Base-by-base conservation (phyloP, 306 rosid species). In the Trifolium subterraneum region DNA sequence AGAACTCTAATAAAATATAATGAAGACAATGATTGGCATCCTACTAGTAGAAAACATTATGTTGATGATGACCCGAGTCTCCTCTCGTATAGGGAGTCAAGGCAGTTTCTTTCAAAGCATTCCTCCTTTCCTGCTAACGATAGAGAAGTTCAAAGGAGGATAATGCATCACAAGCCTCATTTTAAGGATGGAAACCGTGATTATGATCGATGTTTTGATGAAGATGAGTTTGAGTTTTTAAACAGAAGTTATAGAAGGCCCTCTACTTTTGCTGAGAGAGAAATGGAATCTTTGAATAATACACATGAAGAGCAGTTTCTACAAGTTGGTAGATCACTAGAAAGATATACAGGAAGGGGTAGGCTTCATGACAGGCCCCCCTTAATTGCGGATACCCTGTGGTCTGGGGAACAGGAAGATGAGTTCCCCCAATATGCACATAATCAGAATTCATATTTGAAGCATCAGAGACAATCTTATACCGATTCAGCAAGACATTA, bases 361-460 rank as follows among this genome's bases (percentile, higher is more conserved):
- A 83, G 85, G 74, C 74, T 68, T 69, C 61, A 11, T 72, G 67
- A 61, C 63, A 61, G 75, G 13, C 36, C 71, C 67, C 61, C 71
- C 19, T 47, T 67, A 51, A 65, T 64, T 63, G 79, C 50, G 81
- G 74, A 86, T 79, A 71, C 79, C 80, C 68, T 70, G 38, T 73
- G 78, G 70, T 72, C 78, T 68, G 70, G 45, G 81, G 55, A 68
- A 74, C 69, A 38, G 45, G 85, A 83, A 84, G 82, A 88, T 80
- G 66, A 78, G 22, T 78, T 47, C 80, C 71, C 64, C 69, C 66
- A 82, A 66, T 76, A 70, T 29, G 2, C 42, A 36, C 73, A 55
- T 58, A 50, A 36, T 60, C 81, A 10, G 36, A 58, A 68, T 67
- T 78, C 79, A 48, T 69, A 47, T 42, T 41, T 42, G 48, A 83